Percentiles rank a stretch among this genome's conserved stretches.
phyloP scores from a whole-genome alignment of 1,139 yeast species.

The Debaryomyces nepalensis region DNA sequence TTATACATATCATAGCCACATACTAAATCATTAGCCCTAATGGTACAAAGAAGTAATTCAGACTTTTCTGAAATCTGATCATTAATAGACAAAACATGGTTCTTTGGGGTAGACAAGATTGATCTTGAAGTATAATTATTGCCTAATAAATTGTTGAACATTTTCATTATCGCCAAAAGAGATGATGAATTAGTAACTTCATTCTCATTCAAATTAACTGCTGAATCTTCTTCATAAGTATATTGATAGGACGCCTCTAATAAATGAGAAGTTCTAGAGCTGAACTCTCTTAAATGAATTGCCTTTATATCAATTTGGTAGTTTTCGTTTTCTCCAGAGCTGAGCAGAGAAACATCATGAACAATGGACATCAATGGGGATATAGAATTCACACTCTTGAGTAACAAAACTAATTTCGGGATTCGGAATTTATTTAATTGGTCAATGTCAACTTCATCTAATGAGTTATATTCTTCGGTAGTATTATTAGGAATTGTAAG shows the following conservation, averaged over 20 bases:
- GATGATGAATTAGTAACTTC: constrained; percentile 49
- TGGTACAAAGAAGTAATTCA: constrained; percentile 32
- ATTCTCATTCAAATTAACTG: constrained; percentile 27
- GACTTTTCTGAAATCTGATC: constrained; percentile 33
- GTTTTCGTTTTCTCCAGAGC: constrained; percentile 28
- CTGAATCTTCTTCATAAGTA: constrained; percentile 18
- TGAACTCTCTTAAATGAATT: constrained; percentile 59
- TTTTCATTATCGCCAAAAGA: constrained; percentile 54
- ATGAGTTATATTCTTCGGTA: constrained; percentile 13
- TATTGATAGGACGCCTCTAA: constrained; percentile 58
- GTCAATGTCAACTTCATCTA: constrained; percentile 12
- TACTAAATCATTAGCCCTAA: constrained; percentile 26
- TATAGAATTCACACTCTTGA: constrained; percentile 38
- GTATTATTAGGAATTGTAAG: neutral
- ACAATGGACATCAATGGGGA: constrained; percentile 39
- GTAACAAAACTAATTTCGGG: constrained; percentile 32
- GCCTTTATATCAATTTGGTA: constrained; percentile 43
- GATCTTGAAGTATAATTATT: constrained; percentile 57
- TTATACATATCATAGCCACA: constrained; percentile 18
- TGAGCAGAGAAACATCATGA: constrained; percentile 23
- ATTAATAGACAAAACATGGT: constrained; percentile 34
- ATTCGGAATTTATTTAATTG: constrained; percentile 19
- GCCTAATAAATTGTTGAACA: constrained; percentile 56
- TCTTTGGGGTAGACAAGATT: constrained; percentile 49
- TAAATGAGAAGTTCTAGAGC: constrained; percentile 70